Percentiles rank a stretch among this genome's conserved stretches.
Evolutionary conservation across 139 green algal genomes (phyloP).

Genomic region (Trebouxia sp.): DNA sequence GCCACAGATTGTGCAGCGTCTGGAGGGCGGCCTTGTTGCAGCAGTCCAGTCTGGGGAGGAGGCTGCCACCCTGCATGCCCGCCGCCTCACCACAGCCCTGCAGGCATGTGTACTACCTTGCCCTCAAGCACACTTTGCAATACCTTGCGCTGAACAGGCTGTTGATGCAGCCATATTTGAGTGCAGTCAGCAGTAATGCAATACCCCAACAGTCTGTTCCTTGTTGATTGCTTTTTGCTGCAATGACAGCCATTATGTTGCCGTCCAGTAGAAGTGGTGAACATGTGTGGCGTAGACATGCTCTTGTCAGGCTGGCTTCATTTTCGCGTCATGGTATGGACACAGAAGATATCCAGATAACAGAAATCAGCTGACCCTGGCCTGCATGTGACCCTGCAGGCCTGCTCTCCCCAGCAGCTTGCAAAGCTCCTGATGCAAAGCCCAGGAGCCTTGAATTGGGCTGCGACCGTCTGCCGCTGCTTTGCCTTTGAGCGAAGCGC

Average conservation of each 20-base stretch:
- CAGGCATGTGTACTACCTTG: neutral
- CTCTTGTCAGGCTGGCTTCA: neutral
- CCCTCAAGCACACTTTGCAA: neutral
- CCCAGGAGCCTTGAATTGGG: constrained; percentile 41
- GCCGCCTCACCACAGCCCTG: constrained; percentile 56
- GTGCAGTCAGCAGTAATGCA: too few relatives aligned
- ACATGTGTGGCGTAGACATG: neutral
- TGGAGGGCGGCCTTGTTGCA: constrained; percentile 41
- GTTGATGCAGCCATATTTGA: too few relatives aligned
- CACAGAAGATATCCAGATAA: too few relatives aligned
- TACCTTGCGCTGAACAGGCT: too few relatives aligned
- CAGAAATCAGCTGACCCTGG: too few relatives aligned
- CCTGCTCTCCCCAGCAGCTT: constrained; percentile 28
- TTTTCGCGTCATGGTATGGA: too few relatives aligned
- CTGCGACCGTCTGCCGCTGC: constrained; percentile 36
- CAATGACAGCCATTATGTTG: too few relatives aligned
- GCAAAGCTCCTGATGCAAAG: constrained; percentile 43
- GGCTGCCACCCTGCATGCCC: constrained; percentile 42
- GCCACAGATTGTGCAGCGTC: constrained; percentile 29
- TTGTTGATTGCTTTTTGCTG: too few relatives aligned
- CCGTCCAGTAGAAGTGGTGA: too few relatives aligned
- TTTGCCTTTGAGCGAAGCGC: constrained; percentile 56
- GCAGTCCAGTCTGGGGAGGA: constrained; percentile 47
- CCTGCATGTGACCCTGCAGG: constrained; percentile 31
- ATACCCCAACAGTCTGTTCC: too few relatives aligned